Evolutionary conservation across 352 stramenopile species (phyloP).

Genomic region (Pseudoperonospora humuli): DNA sequence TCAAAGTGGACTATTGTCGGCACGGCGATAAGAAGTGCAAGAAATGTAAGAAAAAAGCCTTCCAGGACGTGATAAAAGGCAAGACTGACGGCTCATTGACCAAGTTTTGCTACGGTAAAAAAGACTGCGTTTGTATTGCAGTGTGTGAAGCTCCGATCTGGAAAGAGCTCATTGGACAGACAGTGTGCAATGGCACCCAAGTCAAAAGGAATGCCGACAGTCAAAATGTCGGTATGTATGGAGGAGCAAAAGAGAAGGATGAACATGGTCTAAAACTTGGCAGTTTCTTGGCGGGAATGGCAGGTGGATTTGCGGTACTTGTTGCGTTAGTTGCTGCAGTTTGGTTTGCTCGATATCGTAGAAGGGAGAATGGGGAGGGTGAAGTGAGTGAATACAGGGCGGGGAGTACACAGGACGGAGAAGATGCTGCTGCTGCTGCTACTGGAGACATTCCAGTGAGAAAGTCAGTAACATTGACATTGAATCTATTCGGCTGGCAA

Average conservation of each 20-base stretch:
- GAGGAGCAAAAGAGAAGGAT: constrained; percentile 1
- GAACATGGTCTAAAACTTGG: constrained; percentile 3
- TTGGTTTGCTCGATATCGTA: constrained; percentile 15
- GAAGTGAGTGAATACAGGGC: constrained; percentile 1
- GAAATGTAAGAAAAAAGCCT: constrained; percentile 16
- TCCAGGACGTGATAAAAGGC: constrained; percentile 25
- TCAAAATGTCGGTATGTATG: constrained; percentile 22
- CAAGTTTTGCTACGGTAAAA: constrained; percentile 30
- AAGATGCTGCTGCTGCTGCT: constrained; percentile 1
- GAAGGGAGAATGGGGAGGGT: background rate
- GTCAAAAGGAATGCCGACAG: constrained; percentile 18
- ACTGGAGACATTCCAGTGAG: constrained; percentile 9
- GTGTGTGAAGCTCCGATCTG: constrained; percentile 34
- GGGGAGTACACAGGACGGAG: constrained; percentile 3
- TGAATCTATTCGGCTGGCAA: constrained; percentile 52
- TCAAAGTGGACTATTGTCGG: constrained; percentile 32
- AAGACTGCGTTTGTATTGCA: constrained; percentile 31
- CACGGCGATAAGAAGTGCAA: constrained; percentile 25
- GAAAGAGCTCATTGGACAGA: constrained; percentile 20
- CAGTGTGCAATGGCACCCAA: constrained; percentile 24
- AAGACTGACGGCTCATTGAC: constrained; percentile 27
- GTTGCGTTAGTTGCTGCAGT: constrained; percentile 24
- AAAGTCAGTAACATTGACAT: constrained; percentile 10
- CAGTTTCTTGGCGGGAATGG: constrained; percentile 17
- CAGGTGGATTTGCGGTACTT: constrained; percentile 29